These are phyloP conservation scores for Cryphonectria carpinicola DNA, from an alignment of 2,329 filamentous ascomycete species.

Conservation along the genomic window DNA sequence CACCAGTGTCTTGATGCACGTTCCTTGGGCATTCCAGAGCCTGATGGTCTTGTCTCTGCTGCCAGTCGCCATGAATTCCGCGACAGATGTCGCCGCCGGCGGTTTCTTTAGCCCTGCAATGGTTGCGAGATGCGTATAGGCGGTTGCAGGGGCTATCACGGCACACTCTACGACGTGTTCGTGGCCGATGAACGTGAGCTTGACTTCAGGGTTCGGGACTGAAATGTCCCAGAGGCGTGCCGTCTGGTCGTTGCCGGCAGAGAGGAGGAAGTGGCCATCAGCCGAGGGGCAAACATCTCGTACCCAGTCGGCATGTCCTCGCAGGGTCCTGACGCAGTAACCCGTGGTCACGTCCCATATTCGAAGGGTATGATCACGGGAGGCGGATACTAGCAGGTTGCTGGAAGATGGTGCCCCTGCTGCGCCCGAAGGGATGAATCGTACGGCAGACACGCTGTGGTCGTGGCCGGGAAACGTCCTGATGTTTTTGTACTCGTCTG, in stretches of 20 bases:
- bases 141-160: slow-evolving; percentile 77
- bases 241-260: slow-evolving; percentile 81
- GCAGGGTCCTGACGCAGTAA: slow-evolving; percentile 88
- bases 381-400: slow-evolving; percentile 85
- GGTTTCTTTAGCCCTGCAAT: slow-evolving; percentile 84
- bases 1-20: slow-evolving; percentile 78
- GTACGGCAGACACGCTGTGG: slow-evolving; percentile 85
- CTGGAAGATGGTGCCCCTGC: slow-evolving; percentile 78
- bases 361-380: slow-evolving; percentile 79
- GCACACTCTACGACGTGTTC: slow-evolving; percentile 88
- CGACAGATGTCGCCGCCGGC: slow-evolving; percentile 72
- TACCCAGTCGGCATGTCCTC: slow-evolving; percentile 89
- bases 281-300: slow-evolving; percentile 80
- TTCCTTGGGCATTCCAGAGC: slow-evolving; percentile 85
- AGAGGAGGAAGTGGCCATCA: slow-evolving; percentile 83
- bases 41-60: slow-evolving; percentile 89
- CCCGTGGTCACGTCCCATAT: slow-evolving; percentile 95
- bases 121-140: slow-evolving; percentile 76
- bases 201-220: slow-evolving; percentile 69
- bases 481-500: slow-evolving; percentile 93
- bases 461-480: slow-evolving; percentile 89
- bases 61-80: slow-evolving; percentile 89
- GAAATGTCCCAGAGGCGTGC: slow-evolving; percentile 85
- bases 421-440: slow-evolving; percentile 84
- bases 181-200: slow-evolving; percentile 81